Percentiles rank a stretch among this genome's conserved stretches.
Conservation (phyloP, 176 grass and related monocot species). For the Bromus sterilis region DNA sequence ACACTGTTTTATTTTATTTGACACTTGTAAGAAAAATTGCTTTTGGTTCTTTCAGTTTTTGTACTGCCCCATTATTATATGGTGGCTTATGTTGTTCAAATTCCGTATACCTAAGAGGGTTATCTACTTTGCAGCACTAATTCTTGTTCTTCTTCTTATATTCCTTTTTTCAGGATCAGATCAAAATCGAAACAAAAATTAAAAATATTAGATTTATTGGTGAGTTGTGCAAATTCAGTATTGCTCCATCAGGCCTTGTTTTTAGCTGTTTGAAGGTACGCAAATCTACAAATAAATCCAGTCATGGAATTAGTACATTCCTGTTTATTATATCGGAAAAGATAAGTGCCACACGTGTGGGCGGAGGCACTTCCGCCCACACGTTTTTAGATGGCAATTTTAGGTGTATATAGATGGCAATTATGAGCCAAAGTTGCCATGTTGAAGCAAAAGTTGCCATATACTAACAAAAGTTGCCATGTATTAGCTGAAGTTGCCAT, state of each 20-base stretch:
- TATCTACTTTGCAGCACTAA: conserved; percentile 1
- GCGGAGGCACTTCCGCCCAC: no score
- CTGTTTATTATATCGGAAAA: no score
- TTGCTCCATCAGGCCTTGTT: conserved; percentile 66
- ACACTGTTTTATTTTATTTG: not conserved
- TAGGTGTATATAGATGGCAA: no score
- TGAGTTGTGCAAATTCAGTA: conserved; percentile 91
- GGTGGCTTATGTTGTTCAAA: not conserved
- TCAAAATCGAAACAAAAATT: conserved; percentile 95
- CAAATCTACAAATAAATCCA: not conserved
- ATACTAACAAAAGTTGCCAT: no score
- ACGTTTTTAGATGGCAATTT: no score
- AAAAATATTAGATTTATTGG: conserved; percentile 96
- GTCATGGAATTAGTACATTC: not conserved
- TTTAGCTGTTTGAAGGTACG: conserved; percentile 96
- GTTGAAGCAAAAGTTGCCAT: no score
- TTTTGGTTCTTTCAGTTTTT: not conserved
- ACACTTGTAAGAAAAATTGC: not conserved
- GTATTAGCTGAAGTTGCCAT: no score
- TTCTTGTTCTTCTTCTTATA: not conserved
- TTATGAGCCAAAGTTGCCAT: no score
- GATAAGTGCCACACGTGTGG: no score
- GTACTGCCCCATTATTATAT: not conserved
- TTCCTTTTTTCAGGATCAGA: conserved; percentile 77
- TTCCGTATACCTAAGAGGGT: not conserved